Base-by-base conservation (phyloP, 495 filamentous ascomycete species). In the Lentithecium fluviatile region DNA sequence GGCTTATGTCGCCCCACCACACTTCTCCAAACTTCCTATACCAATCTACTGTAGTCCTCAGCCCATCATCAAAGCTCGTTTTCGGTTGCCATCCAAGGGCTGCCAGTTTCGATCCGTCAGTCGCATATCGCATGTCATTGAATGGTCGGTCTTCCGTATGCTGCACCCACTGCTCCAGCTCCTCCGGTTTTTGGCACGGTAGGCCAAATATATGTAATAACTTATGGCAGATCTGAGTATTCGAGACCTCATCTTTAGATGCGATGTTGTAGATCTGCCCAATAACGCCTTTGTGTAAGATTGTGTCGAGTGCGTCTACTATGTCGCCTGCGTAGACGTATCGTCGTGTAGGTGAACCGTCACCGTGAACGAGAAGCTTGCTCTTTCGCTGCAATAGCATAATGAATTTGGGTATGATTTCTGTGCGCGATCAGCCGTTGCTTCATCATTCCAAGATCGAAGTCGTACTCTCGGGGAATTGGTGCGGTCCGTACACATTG, bases 401-500 rank as follows among this genome's bases (percentile, higher is more conserved):
- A 45, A 77, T 80, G 71, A 91, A 91, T 66, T 87, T 88, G 23
- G 87, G 87, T 38, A 90, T 90, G 57, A 90, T 85, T 73, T 90
- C 85, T 89, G 66, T 5, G 21, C 24, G n/a, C 15, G 11, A 20
- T 67, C 23, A 62, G 59, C 47, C 29, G 61, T 15, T 58, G 73
- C 67, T 37, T 38, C 48, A 45, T 45, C 51, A 42, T 53, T 3
- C n/a, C 43, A 26, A 34, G 4, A 43, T 26, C 23, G 15, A 17
- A 24, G 17, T 1, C 82, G 70, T 75, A 89, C 87, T 90, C 72
- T 91, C 88, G 0, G 87, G 88, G 65, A 82, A 91, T 69, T 90
- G 88, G 69, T 88, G 84, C 13, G 88, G 88, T 0, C 88, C 88
- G 62, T 89, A 90, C 23, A 91, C 85, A 63, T 91, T 91, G 76